These are phyloP conservation scores for Ajuga reptans DNA, from an alignment of 305 asterid species.

Conservation along the genomic window DNA sequence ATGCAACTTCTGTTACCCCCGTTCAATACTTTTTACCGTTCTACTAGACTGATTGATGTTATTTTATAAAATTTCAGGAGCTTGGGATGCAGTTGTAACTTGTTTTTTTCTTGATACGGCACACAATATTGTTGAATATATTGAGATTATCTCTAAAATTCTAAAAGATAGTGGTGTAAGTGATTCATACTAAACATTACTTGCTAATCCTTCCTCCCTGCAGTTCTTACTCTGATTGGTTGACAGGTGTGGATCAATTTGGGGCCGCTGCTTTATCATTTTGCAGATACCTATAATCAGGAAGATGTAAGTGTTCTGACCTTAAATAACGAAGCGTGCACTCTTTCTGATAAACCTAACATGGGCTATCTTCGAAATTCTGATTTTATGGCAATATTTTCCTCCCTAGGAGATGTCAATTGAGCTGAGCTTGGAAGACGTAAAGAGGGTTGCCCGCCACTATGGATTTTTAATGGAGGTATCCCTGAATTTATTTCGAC, in stretches of 20 bases:
- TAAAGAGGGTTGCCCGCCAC: conserved; percentile 66
- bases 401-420: conserved; percentile 78
- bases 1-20: conserved; percentile 9
- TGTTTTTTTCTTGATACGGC: conserved; percentile 96
- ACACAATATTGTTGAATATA: conserved; percentile 84
- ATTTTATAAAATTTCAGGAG: conserved; percentile 44
- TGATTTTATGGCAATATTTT: conserved; percentile 8
- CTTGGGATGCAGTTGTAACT: conserved; percentile 95
- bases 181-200: conserved; percentile 20
- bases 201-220: conserved; percentile 13
- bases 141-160: conserved; percentile 73
- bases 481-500: conserved; percentile 11
- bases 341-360: neutral
- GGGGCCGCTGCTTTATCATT: conserved; percentile 93
- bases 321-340: neutral
- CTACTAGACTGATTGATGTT: conserved; percentile 5
- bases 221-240: conserved; percentile 24
- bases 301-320: conserved; percentile 59
- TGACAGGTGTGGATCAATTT: conserved; percentile 90
- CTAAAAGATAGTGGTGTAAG: conserved; percentile 93
- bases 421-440: conserved; percentile 93
- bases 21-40: conserved; percentile 2
- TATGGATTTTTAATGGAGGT: conserved; percentile 85
- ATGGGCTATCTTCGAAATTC: conserved; percentile 5
- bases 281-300: conserved; percentile 68